Evolutionary conservation across 2,329 filamentous ascomycete species (phyloP).

Genomic region (Colletotrichum theobromicola): DNA sequence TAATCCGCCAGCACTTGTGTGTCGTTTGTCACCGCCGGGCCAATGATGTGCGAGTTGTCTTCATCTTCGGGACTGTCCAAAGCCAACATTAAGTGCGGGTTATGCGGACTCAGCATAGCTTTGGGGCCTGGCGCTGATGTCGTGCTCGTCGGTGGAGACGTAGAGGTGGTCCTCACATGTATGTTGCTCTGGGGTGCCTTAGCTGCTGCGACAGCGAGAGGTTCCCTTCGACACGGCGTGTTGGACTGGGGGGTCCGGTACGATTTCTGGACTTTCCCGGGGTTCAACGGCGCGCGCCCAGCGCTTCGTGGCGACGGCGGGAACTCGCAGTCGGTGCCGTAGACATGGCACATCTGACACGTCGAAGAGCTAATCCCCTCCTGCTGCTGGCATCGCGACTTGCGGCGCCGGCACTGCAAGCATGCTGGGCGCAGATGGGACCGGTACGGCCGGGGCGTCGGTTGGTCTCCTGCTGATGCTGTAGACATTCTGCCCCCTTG

Average conservation of each 20-base stretch:
- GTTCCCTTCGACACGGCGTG: constrained; percentile 5
- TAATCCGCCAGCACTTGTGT: constrained; percentile 66
- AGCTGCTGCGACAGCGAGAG: constrained; percentile 2
- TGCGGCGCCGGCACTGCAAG: constrained; percentile 63
- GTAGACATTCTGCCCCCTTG: not conserved
- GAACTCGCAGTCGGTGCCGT: constrained; percentile 62
- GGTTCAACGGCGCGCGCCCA: constrained; percentile 12
- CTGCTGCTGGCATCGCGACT: constrained; percentile 61
- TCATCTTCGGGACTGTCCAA: constrained; percentile 37
- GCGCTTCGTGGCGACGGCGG: constrained; percentile 32
- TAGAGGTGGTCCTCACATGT: not conserved
- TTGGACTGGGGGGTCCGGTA: constrained; percentile 6
- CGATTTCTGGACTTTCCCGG: constrained; percentile 16
- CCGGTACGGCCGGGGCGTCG: constrained; percentile 55
- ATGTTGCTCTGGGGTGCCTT: not conserved
- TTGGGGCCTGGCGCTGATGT: constrained; percentile 9
- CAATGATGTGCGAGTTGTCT: constrained; percentile 60
- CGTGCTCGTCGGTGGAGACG: constrained; percentile 5
- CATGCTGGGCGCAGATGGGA: constrained; percentile 68
- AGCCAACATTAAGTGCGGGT: constrained; percentile 27
- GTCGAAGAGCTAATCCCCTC: constrained; percentile 56
- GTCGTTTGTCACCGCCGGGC: constrained; percentile 64
- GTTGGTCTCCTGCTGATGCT: not conserved
- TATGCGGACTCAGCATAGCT: constrained; percentile 1
- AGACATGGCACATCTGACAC: constrained; percentile 63